Evolutionary conservation across 2,329 filamentous ascomycete genomes (phyloP), one percentile per base, ranked within the genome.

Genomic region (Chrysoporthe deuterocubensis): DNA sequence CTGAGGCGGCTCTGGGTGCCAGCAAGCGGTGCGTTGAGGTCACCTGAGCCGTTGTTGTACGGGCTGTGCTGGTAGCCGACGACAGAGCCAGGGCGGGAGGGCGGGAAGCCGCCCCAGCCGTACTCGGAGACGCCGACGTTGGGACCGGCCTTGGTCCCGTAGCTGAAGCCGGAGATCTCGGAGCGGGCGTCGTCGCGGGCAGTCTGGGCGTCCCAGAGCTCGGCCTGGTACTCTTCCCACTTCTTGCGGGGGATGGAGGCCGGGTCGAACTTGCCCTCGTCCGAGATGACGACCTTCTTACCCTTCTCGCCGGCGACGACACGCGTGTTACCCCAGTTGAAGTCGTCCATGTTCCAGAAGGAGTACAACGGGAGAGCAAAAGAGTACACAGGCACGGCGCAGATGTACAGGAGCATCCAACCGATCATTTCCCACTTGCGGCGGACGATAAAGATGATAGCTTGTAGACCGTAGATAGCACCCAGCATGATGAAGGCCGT

Each of bases 321-420:
- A 89, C 96, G 95, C 52, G 96, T 99, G 81, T 97, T 99, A 81
- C 96, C 96, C 96, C 96, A 99, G 75, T 92, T 92, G 87, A 99
- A 99, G 81, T 99, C 96, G 79, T 99, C 96, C 96, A 98, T 98
- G 82, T 97, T 88, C 96, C 96, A 99, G 87, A 99, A 99, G 62
- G 95, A 87, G 79, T 98, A 98, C 40, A 99, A 82, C 0, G 96
- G 96, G 57, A 99, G 86, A 68, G 87, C 94, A 71, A 97, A 93
- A 56, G 92, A 90, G 85, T 97, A 99, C 71, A 99, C 88, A 0
- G 95, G 95, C 70, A 97, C 92, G 65, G 96, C 95, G 42, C 96
- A 71, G 69, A 99, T 87, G 80, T 99, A 99, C 71, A 99, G 89
- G 73, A 99, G 85, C 94, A 99, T 97, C 96, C 96, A 99, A 46